Evolutionary conservation across 495 filamentous ascomycete species (phyloP), one percentile per base, ranked within the genome.

Genomic region (Podospora pseudocomata): DNA sequence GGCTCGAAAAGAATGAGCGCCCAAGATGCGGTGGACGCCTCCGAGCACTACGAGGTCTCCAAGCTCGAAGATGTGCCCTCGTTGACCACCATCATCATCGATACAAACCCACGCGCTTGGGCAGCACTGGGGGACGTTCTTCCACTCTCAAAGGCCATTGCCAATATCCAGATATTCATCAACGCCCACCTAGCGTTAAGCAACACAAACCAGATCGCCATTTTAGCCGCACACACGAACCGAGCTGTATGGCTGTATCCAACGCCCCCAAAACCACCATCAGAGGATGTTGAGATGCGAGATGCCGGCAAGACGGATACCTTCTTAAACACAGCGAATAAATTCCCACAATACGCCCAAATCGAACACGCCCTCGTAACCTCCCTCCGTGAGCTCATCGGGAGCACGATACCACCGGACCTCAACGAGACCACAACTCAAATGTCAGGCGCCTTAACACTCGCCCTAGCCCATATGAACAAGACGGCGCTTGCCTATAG

Each of bases 81-180:
- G 32, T 88, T 99, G 55, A 87, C 96, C 63, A 91, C 92, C 68
- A 88, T 99, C 74, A 86, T 99, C 78, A 85, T 99, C 81, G 95
- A 99, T 81, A 97, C 95, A 56, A 98, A 98, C 75, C 96, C 95
- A 1, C 91, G 91, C 72, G 93, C 95, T 76, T 99, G 95, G 95
- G 88, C 91, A 4, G 83, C 91, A 60, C 86, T 98, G 67, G 79
- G 87, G 70, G 78, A 88, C 68, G 87, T 86, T 4, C 90, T 99
- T n/a, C 86, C 95, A 34, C 85, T 98, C 68, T 88, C 90, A 64
- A 90, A 90, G 72, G 92, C 91, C 65, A 83, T 99, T 66, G 89
- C 96, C 63, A 95, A 92, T 81, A 86, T 98, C 69, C 90, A 97
- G 74, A 89, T 98, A 82, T 97, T 97, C 81, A 89, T 97, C 77